Evolutionary conservation across 768 basidiomycete species (phyloP).

Genomic region (Panellus pusillus): DNA sequence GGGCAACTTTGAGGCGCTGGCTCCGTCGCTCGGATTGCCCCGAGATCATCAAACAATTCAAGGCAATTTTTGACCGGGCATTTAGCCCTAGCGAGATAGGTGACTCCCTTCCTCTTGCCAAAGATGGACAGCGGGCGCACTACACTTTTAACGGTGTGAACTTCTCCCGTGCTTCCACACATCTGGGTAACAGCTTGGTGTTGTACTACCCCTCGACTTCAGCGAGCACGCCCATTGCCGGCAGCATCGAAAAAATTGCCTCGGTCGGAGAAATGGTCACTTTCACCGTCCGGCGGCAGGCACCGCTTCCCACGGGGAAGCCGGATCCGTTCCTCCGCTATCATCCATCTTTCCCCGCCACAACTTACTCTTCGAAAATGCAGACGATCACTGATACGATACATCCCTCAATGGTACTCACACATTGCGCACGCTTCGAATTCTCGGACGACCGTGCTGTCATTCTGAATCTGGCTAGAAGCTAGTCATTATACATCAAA

Average conservation of each 20-base stretch:
- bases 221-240: constrained; percentile 8
- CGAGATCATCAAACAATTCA: constrained; percentile 17
- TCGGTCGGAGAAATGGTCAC: constrained; percentile 5
- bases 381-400: constrained; percentile 6
- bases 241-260: constrained; percentile 12
- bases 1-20: constrained; percentile 9
- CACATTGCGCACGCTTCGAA: constrained; percentile 17
- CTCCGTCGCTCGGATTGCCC: constrained; percentile 15
- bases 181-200: constrained; percentile 19
- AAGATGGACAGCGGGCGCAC: constrained; percentile 12
- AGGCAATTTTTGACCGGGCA: constrained; percentile 11
- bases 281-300: constrained; percentile 12
- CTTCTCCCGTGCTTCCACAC: constrained; percentile 16
- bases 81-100: constrained; percentile 10
- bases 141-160: constrained; percentile 5
- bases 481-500: too few relatives aligned
- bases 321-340: constrained; percentile 14
- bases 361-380: constrained; percentile 18
- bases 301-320: constrained; percentile 2
- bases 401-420: constrained; percentile 3
- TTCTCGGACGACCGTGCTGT: constrained; percentile 13
- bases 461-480: constrained; percentile 16
- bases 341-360: constrained; percentile 16
- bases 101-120: constrained; percentile 9
- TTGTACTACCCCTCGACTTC: constrained; percentile 16